phyloP scores from a whole-genome alignment of 1,284 basidiomycete species.

The Tylopilus sp. region DNA sequence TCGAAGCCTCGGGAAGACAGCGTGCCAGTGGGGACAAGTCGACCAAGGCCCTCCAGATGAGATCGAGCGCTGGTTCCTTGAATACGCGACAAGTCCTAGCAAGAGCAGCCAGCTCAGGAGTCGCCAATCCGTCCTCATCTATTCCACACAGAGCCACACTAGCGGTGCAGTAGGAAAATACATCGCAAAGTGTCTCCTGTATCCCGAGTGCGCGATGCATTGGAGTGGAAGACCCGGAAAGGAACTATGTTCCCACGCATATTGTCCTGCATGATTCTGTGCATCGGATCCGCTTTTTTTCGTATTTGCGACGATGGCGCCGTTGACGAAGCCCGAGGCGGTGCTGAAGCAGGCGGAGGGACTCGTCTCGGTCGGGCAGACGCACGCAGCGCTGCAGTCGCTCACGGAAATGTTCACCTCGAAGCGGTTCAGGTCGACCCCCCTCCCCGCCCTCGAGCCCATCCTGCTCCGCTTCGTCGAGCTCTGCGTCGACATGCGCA shows the following conservation, averaged over 20 bases:
- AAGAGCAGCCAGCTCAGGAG: neutral
- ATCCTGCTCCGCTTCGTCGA: constrained; percentile 94
- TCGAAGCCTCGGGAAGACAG: neutral
- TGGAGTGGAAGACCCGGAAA: too few species aligned
- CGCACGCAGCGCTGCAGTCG: constrained; percentile 84
- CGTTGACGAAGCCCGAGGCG: constrained; percentile 89
- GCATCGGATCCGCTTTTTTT: too few species aligned
- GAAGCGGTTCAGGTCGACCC: constrained; percentile 93
- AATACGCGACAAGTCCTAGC: neutral
- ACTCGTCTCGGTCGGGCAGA: constrained; percentile 87
- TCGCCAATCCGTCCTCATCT: neutral
- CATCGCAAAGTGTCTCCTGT: neutral
- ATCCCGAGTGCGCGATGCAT: neutral
- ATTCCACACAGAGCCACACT: neutral
- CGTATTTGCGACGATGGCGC: constrained; percentile 59
- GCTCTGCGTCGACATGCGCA: constrained; percentile 94
- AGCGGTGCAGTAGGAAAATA: neutral
- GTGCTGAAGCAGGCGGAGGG: constrained; percentile 91
- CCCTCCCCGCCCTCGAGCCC: constrained; percentile 87
- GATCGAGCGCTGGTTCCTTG: neutral
- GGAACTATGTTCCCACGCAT: too few species aligned
- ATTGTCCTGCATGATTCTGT: too few species aligned
- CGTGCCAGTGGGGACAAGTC: neutral
- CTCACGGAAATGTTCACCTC: constrained; percentile 91
- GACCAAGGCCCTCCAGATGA: neutral